Conservation (phyloP, 2,329 filamentous ascomycete genomes). For the Periconia sp. region DNA sequence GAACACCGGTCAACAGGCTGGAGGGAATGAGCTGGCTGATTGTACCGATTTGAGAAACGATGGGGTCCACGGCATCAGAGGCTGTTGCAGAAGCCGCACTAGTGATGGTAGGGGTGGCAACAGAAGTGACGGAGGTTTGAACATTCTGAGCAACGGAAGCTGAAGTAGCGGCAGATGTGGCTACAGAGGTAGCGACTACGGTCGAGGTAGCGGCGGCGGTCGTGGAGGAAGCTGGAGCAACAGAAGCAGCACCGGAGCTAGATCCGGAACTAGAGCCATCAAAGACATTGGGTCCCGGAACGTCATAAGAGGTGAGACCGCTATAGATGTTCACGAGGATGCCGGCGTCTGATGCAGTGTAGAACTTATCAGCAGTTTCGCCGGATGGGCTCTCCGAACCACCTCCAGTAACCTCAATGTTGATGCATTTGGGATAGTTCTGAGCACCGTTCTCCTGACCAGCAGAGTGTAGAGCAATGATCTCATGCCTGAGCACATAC, state of each 20-base stretch:
- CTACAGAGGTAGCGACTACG: not conserved
- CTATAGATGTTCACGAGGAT: slow-evolving; percentile 67
- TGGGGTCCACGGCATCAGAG: slow-evolving; percentile 1
- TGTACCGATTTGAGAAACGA: slow-evolving; percentile 6
- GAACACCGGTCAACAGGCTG: slow-evolving; percentile 4
- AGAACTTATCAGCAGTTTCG: slow-evolving; percentile 58
- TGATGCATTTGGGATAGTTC: slow-evolving; percentile 59
- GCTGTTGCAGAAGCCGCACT: not conserved
- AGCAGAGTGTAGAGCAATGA: slow-evolving; percentile 65
- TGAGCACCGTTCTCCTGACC: slow-evolving; percentile 52
- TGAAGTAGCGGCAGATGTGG: slow-evolving; percentile 11
- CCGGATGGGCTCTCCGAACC: slow-evolving; percentile 56
- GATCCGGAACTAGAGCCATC: slow-evolving; percentile 27
- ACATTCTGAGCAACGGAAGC: slow-evolving; percentile 17
- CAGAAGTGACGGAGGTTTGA: slow-evolving; percentile 14
- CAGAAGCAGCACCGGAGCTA: slow-evolving; percentile 10
- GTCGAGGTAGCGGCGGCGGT: slow-evolving; percentile 16
- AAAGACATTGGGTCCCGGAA: slow-evolving; percentile 58
- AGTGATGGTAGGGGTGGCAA: not conserved
- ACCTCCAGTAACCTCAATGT: slow-evolving; percentile 63
- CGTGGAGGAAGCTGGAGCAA: slow-evolving; percentile 12
- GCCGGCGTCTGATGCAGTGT: slow-evolving; percentile 63
- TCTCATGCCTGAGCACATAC: slow-evolving; percentile 66
- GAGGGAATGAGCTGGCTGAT: slow-evolving; percentile 3
- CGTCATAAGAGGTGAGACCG: slow-evolving; percentile 50